Conservation (phyloP, 1,284 basidiomycete species). For the Pyrrhoderma lamaoense region DNA sequence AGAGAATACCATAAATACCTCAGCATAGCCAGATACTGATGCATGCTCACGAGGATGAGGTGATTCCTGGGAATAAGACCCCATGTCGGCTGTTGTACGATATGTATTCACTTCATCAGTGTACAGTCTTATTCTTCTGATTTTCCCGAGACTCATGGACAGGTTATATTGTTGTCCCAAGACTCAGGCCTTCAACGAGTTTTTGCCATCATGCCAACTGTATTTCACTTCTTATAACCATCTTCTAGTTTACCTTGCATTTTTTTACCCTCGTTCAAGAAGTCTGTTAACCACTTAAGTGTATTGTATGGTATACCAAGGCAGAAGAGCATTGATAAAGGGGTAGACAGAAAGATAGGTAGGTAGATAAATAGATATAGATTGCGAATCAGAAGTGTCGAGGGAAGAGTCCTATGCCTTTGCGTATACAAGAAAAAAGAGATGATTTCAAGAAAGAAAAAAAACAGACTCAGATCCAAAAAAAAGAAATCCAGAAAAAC, state of each 20-base stretch:
- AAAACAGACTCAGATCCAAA: background rate
- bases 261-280: too few species aligned
- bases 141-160: constrained; percentile 73
- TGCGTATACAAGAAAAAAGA: too few species aligned
- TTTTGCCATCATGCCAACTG: constrained; percentile 80
- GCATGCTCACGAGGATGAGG: constrained; percentile 41
- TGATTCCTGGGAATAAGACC: constrained; percentile 44
- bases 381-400: background rate
- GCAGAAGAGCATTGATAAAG: too few species aligned
- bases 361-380: background rate
- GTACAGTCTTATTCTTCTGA: constrained; percentile 57
- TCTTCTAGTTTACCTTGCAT: too few species aligned
- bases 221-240: too few species aligned
- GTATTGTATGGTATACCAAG: too few species aligned
- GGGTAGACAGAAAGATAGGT: background rate
- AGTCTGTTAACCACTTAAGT: too few species aligned
- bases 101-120: constrained; percentile 78
- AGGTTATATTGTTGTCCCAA: constrained; percentile 72
- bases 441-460: background rate
- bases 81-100: constrained; percentile 71
- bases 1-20: constrained; percentile 45
- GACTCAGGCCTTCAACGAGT: constrained; percentile 65
- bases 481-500: background rate
- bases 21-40: constrained; percentile 57
- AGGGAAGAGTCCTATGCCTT: too few species aligned